Conservation (phyloP, 768 basidiomycete species). For the Termitomyces sp. region DNA sequence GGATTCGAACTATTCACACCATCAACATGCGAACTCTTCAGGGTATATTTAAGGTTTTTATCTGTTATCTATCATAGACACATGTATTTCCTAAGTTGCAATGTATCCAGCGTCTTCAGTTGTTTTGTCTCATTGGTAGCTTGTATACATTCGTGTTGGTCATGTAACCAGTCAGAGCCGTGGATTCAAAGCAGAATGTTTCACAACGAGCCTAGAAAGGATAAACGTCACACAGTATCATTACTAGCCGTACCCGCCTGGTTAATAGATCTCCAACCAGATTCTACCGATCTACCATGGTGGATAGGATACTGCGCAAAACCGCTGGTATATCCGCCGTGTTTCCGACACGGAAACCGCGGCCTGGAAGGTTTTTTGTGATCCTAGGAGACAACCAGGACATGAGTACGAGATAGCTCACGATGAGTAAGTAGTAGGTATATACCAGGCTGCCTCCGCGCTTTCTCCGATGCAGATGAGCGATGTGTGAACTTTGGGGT, state of each 20-base stretch:
- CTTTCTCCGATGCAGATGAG: constrained; percentile 68
- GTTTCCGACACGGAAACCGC: constrained; percentile 53
- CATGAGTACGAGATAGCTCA: not conserved
- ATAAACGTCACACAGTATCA: not conserved
- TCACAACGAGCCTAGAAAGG: not conserved
- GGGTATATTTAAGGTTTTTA: not conserved
- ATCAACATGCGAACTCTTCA: not conserved
- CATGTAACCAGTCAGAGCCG: not conserved
- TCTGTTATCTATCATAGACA: not conserved
- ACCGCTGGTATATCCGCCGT: constrained; percentile 63
- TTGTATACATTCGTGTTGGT: not conserved
- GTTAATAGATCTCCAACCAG: not conserved
- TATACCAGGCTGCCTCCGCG: constrained; percentile 57
- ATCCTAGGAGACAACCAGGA: constrained; percentile 34
- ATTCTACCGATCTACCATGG: constrained; percentile 40
- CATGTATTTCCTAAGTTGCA: not conserved
- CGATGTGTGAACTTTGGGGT: constrained; percentile 62
- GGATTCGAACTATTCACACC: not conserved
- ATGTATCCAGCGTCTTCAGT: not conserved
- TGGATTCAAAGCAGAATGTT: not conserved
- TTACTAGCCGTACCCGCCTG: no score
- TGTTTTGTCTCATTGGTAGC: not conserved
- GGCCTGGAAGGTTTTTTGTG: constrained; percentile 53
- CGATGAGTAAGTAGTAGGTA: not conserved
- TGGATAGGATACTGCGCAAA: constrained; percentile 53